Evolutionary conservation across 2,329 filamentous ascomycete species (phyloP), one percentile per base, ranked within the genome.

Genomic region (Neopestalotiopsis rosae): DNA sequence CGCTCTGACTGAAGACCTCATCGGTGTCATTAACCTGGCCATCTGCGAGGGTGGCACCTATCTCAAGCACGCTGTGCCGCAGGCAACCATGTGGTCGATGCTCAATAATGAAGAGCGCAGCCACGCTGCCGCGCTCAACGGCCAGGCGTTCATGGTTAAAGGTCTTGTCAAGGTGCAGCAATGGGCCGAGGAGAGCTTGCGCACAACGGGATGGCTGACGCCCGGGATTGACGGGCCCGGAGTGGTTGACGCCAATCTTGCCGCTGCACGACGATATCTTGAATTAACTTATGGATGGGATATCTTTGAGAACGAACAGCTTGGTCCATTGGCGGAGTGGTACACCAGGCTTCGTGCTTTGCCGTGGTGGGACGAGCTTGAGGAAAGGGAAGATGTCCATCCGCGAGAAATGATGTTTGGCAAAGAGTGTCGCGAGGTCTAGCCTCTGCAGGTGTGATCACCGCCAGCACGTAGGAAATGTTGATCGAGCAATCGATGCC

Each of bases 291-390:
- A 74, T 45, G 70, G 67, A 34, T 69, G 62, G 57, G 67, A 72
- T 57, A 45, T 67, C 2, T 69, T 72, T 20, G 69, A 70, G 10
- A 69, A 66, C 0, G 69, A 71, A 34, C 69, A 71, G 40, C 38
- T 74, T 20, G 66, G 58, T 17, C 13, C 32, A 1, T 28, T 75
- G 3, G 56, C 45, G 6, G 67, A 69, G 7, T 75, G 73, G 72
- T 75, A 71, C 65, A 28, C 14, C 3, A 66, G 69, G 24, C 74
- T 74, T 57, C 67, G 67, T 57, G 65, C 56, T 32, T 32, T 71
- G 61, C 14, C 62, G 3, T 75, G 73, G 74, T 75, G 73, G 74
- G 45, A n/a, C 10, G 70, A 67, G 65, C 32, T 73, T 40, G 72
- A 74, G 59, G 72, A 72, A 63, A 65, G 68, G 30, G 58, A 62